Evolutionary conservation across 2,329 filamentous ascomycete genomes (phyloP), one percentile per base, ranked within the genome.

Genomic region (Colletotrichum sp.): DNA sequence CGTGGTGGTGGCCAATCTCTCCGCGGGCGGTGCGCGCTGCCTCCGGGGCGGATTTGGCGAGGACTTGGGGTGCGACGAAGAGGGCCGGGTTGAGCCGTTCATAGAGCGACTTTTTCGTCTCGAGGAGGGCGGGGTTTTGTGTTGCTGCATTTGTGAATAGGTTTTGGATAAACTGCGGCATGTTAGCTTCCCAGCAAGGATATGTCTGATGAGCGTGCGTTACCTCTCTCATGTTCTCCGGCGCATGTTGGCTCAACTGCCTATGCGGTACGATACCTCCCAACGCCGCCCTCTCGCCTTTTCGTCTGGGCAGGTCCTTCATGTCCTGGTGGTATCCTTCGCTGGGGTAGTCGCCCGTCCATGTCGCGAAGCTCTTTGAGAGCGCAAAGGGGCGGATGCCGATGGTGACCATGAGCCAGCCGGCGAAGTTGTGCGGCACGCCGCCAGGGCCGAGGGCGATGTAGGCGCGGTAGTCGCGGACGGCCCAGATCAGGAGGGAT

Each of bases 381-480:
- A 76, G 68, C 4, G 73, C 69, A 7, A 77, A 76, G 7, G 76
- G 76, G 6, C 76, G 73, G 43, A 77, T 67, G 32, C 30, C 60
- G 21, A 77, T 21, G 6, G 73, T 71, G 24, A 76, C 69, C 30
- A 84, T 24, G 1, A 86, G 79, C 85, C 85, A 89, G 36, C 87
- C 87, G 24, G 81, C 36, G 32, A 84, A 32, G 71, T 87, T 87
- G 78, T 87, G 81, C 1, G 87, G 86, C 0, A 87, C 72, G 18
- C 87, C 87, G 72, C 87, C 87, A 5, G 82, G 83, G 16, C 87
- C 87, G 36, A 89, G 83, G 2, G 84, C 83, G 18, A 86, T 82
- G 79, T 81, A 89, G 64, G 80, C 82, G 6, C 77, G 80, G 80
- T 89, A 89, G 72, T 77, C 76, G 21, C 26, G 70, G 34, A 68